Percentiles rank a stretch among this genome's conserved stretches.
These are phyloP conservation scores for Citrullus amarus DNA, from an alignment of 306 rosid genomes.

Conservation along the genomic window DNA sequence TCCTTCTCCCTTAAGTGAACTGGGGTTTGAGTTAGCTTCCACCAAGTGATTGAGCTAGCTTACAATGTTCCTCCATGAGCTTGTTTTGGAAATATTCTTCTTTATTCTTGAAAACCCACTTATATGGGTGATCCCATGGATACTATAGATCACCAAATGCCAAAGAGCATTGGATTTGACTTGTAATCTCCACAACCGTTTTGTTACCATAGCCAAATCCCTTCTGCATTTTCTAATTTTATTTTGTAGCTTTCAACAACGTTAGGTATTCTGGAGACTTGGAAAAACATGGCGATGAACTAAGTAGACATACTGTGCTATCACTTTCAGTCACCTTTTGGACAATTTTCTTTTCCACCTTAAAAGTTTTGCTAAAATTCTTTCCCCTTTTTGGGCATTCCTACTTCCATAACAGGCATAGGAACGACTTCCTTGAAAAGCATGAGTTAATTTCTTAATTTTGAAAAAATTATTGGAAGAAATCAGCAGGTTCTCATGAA, in stretches of 20 bases:
- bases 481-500: background rate
- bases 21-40: background rate
- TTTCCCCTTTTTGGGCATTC: background rate
- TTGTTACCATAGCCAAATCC: background rate
- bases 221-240: background rate
- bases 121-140: background rate
- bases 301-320: background rate
- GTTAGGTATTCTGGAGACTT: background rate
- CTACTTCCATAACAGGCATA: background rate
- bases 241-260: background rate
- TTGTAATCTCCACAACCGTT: background rate
- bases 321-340: background rate
- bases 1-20: background rate
- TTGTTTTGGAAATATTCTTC: background rate
- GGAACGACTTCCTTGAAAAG: background rate
- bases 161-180: background rate
- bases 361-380: background rate
- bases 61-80: background rate
- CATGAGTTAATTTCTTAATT: background rate
- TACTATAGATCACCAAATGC: background rate
- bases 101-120: background rate
- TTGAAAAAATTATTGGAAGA: background rate
- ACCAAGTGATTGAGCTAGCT: background rate
- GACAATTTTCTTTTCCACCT: background rate
- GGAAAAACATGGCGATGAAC: background rate